These are phyloP conservation scores for Keithomyces neogunnii DNA, from an alignment of 2,329 filamentous ascomycete species.

Conservation along the genomic window DNA sequence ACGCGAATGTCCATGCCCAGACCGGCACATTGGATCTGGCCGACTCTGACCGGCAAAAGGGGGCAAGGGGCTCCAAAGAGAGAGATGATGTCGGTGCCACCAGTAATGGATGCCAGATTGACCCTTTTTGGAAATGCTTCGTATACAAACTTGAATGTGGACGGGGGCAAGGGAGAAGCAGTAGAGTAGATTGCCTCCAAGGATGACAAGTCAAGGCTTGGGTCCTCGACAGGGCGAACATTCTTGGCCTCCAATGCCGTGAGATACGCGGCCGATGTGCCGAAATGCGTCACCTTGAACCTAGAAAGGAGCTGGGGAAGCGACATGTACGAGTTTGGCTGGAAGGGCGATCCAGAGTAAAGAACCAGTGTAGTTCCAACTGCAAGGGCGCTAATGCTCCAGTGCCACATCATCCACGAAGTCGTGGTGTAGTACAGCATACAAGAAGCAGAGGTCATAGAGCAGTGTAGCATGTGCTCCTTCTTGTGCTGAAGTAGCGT, in stretches of 20 bases:
- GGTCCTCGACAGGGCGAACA: conserved; percentile 46
- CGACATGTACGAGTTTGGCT: conserved; percentile 67
- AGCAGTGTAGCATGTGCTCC: conserved; percentile 82
- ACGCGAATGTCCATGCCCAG: conserved; percentile 70
- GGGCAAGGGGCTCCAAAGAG: conserved; percentile 83
- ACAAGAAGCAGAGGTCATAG: conserved; percentile 61
- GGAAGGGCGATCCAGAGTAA: conserved; percentile 90
- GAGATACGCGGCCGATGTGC: conserved; percentile 89
- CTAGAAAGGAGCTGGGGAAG: conserved; percentile 77
- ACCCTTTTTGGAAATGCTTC: conserved; percentile 68
- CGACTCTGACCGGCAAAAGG: conserved; percentile 60
- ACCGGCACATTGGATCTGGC: conserved; percentile 70
- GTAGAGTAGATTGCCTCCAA: conserved; percentile 89
- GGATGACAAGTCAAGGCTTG: conserved; percentile 47
- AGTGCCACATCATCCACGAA: conserved; percentile 99
- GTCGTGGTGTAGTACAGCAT: conserved; percentile 93
- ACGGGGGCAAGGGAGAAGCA: conserved; percentile 83
- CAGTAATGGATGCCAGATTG: conserved; percentile 88
- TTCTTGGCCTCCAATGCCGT: conserved; percentile 77
- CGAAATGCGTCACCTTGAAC: conserved; percentile 81
- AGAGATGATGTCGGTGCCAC: conserved; percentile 93
- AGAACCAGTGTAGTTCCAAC: conserved; percentile 76
- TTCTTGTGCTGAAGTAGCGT: conserved; percentile 96
- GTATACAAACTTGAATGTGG: conserved; percentile 88
- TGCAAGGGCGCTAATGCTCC: conserved; percentile 80